These are phyloP conservation scores for Hortaea werneckii DNA, from an alignment of 2,329 filamentous ascomycete genomes.

Conservation along the genomic window DNA sequence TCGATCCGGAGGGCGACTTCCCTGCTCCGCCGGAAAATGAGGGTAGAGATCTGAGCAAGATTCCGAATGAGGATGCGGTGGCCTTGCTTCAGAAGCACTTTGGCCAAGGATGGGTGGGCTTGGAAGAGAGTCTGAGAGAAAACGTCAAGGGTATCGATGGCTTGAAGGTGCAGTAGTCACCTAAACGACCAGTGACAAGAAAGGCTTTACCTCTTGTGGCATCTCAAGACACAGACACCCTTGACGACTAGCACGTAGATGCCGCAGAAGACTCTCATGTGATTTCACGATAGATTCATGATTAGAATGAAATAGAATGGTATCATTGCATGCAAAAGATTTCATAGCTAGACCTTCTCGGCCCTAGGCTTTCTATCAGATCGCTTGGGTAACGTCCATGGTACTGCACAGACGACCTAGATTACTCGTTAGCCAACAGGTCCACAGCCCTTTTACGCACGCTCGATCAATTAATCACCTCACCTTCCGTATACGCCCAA, in stretches of 20 bases:
- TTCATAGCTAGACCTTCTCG: slow-evolving; percentile 10
- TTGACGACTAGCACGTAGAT: no score
- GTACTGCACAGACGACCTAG: slow-evolving; percentile 39
- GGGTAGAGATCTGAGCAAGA: slow-evolving; percentile 14
- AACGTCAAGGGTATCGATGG: slow-evolving; percentile 5
- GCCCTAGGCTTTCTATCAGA: slow-evolving; percentile 12
- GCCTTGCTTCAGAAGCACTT: slow-evolving; percentile 21
- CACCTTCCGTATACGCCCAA: slow-evolving; percentile 94
- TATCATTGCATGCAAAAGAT: no score
- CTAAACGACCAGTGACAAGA: no score
- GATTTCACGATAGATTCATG: no score
- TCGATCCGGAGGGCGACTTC: slow-evolving; percentile 27
- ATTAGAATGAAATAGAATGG: no score
- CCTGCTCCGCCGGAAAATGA: slow-evolving; percentile 9
- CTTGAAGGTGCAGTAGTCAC: not conserved
- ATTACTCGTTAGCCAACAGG: not conserved
- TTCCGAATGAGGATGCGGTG: slow-evolving; percentile 20
- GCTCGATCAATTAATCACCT: slow-evolving; percentile 51
- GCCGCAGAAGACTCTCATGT: no score
- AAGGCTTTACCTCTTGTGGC: no score
- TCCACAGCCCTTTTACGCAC: not conserved
- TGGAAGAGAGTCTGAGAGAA: slow-evolving; percentile 18
- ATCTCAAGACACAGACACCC: no score
- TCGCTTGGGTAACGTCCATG: slow-evolving; percentile 41
- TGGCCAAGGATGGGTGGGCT: slow-evolving; percentile 15